Percentiles rank a stretch among this genome's conserved stretches.
Conservation (phyloP, 257 asterid genomes). For the Scutellaria minor region DNA sequence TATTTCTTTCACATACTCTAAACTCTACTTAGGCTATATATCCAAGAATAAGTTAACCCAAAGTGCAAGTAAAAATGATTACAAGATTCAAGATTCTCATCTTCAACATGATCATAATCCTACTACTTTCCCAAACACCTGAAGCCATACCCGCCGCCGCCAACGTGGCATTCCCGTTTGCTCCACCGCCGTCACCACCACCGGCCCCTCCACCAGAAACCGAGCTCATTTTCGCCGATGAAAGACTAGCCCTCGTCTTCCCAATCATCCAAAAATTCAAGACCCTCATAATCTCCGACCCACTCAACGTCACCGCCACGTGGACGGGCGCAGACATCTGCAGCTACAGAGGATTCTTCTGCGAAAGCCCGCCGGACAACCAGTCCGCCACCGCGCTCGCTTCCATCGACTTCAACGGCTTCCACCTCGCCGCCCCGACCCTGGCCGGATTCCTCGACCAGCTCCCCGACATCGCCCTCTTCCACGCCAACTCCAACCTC, state of each 20-base stretch:
- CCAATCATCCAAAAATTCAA: slow-evolving; percentile 72
- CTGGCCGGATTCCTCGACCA: slow-evolving; percentile 72
- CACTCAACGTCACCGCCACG: slow-evolving; percentile 61
- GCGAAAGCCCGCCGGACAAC: slow-evolving; percentile 80
- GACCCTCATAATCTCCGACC: slow-evolving; percentile 61
- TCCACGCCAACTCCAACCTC: slow-evolving; percentile 80
- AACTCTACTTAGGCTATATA: not conserved
- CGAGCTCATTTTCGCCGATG: slow-evolving; percentile 55
- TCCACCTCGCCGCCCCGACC: slow-evolving; percentile 60
- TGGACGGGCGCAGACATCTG: slow-evolving; percentile 76
- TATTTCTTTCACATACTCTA: no score
- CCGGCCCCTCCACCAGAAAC: slow-evolving; percentile 29
- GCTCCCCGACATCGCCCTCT: slow-evolving; percentile 77
- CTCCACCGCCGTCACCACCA: slow-evolving; percentile 1
- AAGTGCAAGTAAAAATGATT: slow-evolving; percentile 34
- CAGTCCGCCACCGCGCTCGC: slow-evolving; percentile 74
- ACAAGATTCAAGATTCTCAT: not conserved
- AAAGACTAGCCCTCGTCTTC: slow-evolving; percentile 63
- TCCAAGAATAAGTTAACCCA: not conserved
- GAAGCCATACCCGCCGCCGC: not conserved
- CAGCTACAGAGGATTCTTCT: slow-evolving; percentile 67
- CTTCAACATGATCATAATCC: slow-evolving; percentile 17
- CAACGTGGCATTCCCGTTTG: slow-evolving; percentile 21
- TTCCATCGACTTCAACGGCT: slow-evolving; percentile 79
- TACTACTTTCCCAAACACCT: slow-evolving; percentile 27